These are phyloP conservation scores for Chlorella sp. DNA, from an alignment of 139 green algal genomes.

Conservation along the genomic window DNA sequence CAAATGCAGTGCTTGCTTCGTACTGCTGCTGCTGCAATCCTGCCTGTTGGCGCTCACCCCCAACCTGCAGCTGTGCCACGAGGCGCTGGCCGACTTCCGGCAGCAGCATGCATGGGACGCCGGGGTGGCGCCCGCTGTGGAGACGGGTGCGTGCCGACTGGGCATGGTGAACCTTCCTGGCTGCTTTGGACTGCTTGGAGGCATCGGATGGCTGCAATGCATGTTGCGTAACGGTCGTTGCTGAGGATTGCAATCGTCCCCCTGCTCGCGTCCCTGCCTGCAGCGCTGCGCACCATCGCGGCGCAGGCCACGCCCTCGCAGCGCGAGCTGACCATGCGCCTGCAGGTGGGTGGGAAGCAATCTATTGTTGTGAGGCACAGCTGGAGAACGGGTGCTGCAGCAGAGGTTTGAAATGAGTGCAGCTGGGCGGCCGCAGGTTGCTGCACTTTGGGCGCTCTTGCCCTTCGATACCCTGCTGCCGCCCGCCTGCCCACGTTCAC, in stretches of 20 bases:
- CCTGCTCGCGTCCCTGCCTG: not conserved
- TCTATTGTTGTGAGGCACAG: no score
- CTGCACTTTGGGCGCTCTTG: no score
- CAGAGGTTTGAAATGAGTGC: not conserved
- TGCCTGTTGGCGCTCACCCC: no score
- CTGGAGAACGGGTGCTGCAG: not conserved
- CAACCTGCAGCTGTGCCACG: not conserved
- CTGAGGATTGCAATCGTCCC: no score
- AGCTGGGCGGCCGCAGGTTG: not conserved
- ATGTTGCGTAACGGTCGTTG: no score
- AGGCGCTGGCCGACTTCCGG: not conserved
- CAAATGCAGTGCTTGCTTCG: no score
- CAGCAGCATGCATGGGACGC: not conserved
- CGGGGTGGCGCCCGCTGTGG: not conserved
- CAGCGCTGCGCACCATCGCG: slow-evolving; percentile 6
- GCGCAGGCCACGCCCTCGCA: not conserved
- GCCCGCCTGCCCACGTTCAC: no score
- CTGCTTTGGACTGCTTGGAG: no score
- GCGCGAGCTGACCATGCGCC: not conserved
- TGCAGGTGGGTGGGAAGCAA: slow-evolving; percentile 9
- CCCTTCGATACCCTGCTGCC: no score
- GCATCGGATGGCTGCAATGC: no score
- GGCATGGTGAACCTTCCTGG: no score
- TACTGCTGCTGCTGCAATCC: no score
- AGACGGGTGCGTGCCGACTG: slow-evolving; percentile 21